Evolutionary conservation across 495 filamentous ascomycete species (phyloP), one percentile per base, ranked within the genome.

Genomic region (Diplogelasinospora grovesii): DNA sequence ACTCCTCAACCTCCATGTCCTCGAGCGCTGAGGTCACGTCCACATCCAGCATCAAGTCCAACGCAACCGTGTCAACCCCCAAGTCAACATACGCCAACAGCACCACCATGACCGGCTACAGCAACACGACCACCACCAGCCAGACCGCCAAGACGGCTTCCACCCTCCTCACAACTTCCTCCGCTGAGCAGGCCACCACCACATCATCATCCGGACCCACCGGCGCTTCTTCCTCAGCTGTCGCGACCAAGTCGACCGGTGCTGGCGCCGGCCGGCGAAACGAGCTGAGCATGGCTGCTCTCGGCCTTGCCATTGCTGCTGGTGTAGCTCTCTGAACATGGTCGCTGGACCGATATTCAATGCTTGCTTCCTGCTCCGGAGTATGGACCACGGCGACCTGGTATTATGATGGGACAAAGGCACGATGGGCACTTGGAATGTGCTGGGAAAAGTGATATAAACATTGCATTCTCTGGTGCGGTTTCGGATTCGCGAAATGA

Each of bases 61-160:
- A 71, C 18, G 73, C 70, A 8, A 71, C 69, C 6, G 54, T 40
- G 15, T 66, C 43, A 5, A 61, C 63, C 3, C 67, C 63, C 13
- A 32, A 67, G 33, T 25, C 57, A 53, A 38, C 67, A 63, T 28
- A 62, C 66, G 13, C 25, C 13, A 36, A 8, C 30, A 24, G 11
- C 18, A 30, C 18, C 18, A 43, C 60, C 32, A 9, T 21, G 62
- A 64, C 6, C 57, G 50, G 25, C 52, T 32, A 29, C 16, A 27
- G 10, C 29, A 39, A 21, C 60, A 66, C 38, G 62, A 71, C 43
- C 77, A 76, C 42, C 58, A 33, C 26, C 30, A 15, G 11, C 4
- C 6, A 20, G 19, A 22, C 39, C 16, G 21, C 27, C 16, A 37
- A 30, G 24, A 18, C 39, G 5, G 22, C 20, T 9, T 18, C 22